Percentiles rank a stretch among this genome's conserved stretches.
Evolutionary conservation across 257 asterid genomes (phyloP).

Genomic region (Rhazya stricta): DNA sequence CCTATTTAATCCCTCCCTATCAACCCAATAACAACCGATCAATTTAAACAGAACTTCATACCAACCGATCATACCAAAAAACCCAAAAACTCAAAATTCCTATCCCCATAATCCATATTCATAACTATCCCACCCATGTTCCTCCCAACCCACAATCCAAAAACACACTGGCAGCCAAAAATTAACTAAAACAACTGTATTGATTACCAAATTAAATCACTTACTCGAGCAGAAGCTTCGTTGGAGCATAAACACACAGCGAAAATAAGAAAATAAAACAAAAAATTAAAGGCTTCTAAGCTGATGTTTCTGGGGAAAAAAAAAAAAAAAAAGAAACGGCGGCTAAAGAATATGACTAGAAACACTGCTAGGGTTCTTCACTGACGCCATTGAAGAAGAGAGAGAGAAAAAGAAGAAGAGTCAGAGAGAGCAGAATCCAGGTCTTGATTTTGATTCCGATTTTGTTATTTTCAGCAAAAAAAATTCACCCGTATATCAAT

Average conservation of each 20-base stretch:
- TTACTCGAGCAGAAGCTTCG: conserved; percentile 31
- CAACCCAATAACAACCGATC: background rate
- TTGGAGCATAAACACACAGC: background rate
- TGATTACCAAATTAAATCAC: conserved; percentile 22
- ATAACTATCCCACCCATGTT: background rate
- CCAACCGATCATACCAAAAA: background rate
- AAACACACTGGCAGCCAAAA: background rate
- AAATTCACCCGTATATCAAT: background rate
- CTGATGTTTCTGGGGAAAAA: conserved; percentile 7
- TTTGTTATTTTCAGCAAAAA: background rate
- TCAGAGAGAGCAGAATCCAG: conserved; percentile 25
- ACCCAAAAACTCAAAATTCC: background rate
- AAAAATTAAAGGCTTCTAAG: conserved; percentile 4
- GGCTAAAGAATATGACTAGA: conserved; percentile 39
- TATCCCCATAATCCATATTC: background rate
- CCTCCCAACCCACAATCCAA: background rate
- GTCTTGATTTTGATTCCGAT: conserved; percentile 20
- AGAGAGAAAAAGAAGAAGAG: no score
- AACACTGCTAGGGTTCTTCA: conserved; percentile 32
- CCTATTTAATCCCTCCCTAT: background rate
- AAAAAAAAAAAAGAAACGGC: conserved; percentile 48
- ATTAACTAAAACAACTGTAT: background rate
- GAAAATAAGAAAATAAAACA: background rate
- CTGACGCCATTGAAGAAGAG: conserved; percentile 42
- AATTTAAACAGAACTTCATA: background rate